Base-by-base conservation (phyloP, 768 basidiomycete genomes). In the Boletus reticuloceps region DNA sequence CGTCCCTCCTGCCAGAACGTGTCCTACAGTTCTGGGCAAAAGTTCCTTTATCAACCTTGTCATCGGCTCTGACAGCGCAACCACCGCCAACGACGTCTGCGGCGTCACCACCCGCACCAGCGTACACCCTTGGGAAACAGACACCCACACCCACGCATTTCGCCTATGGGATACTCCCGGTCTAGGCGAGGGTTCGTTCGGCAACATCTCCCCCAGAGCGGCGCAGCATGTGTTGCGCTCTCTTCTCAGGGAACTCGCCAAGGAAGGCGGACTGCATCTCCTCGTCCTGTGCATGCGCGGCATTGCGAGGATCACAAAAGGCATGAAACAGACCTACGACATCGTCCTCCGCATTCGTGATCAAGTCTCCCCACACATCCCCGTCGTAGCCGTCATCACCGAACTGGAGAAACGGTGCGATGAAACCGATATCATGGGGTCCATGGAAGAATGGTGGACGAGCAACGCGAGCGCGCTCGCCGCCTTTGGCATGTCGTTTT, bases 31-130 rank as follows among this genome's bases (percentile, higher is more conserved):
- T n/a, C n/a, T n/a, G n/a, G 64, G 64, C 2, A 65, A 65, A 53
- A 64, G 63, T 40, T 66, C 65, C 10, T 65, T 66, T 13, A 68
- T 66, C 49, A 66, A 66, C 12, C 65, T 66, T 27, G 38, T 66
- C 36, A 50, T 48, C 16, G 66, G 54, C 22, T 27, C 40, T 5
- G 54, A 56, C n/a, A 51, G n/a, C 36, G 63, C 65, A 3, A 36
- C 20, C 40, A 58, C 54, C 29, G 51, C 58, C 53, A 66, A 66
- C 58, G 65, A 68, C 29, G 62, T 56, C 41, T 34, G 55, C 19
- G 65, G 65, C 22, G 66, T 68, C 40, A 66, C 65, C 45, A 50
- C 43, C n/a, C 55, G 34, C 20, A 39, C 60, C 9, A 44, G 17
- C 4, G 47, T 47, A 11, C 53, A 68, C 4, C 3, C 36, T 1